Percentiles rank a stretch among this genome's conserved stretches.
These are phyloP conservation scores for Triglochin maritima DNA, from an alignment of 106 monocot genomes.

Conservation along the genomic window DNA sequence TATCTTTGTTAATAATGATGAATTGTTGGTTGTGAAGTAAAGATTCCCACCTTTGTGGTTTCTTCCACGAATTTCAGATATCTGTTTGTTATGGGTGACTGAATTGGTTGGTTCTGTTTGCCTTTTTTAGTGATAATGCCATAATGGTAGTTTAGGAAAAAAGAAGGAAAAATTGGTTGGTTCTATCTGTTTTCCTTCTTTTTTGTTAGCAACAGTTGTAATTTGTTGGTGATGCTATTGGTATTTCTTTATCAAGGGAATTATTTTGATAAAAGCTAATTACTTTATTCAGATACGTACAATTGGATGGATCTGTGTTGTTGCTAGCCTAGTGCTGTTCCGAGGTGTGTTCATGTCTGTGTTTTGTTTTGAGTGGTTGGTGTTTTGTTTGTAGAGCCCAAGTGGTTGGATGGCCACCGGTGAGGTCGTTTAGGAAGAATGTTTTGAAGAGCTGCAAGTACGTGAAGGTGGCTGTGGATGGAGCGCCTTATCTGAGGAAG, in stretches of 20 bases:
- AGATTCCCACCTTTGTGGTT: no score
- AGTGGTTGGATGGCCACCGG: slow-evolving; percentile 95
- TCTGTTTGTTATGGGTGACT: no score
- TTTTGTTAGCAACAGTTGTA: no score
- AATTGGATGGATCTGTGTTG: background rate
- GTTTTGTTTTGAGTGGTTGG: background rate
- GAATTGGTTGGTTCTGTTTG: no score
- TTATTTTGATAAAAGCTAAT: background rate
- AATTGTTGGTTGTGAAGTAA: no score
- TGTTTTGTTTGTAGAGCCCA: slow-evolving; percentile 36
- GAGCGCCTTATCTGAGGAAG: slow-evolving; percentile 88
- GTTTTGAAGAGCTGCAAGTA: slow-evolving; percentile 55
- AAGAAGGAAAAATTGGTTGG: no score
- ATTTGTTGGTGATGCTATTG: no score
- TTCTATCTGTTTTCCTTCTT: no score
- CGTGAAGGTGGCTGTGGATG: slow-evolving; percentile 92
- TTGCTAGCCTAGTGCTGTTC: background rate
- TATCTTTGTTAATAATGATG: no score
- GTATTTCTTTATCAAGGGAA: background rate
- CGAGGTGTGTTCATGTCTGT: background rate
- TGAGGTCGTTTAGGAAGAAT: slow-evolving; percentile 64
- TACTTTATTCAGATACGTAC: background rate
- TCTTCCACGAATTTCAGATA: no score
- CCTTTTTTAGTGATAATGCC: no score
- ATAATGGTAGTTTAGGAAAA: no score